Evolutionary conservation across 2,329 filamentous ascomycete species (phyloP), one percentile per base, ranked within the genome.

Genomic region (Fusarium pininemorale): DNA sequence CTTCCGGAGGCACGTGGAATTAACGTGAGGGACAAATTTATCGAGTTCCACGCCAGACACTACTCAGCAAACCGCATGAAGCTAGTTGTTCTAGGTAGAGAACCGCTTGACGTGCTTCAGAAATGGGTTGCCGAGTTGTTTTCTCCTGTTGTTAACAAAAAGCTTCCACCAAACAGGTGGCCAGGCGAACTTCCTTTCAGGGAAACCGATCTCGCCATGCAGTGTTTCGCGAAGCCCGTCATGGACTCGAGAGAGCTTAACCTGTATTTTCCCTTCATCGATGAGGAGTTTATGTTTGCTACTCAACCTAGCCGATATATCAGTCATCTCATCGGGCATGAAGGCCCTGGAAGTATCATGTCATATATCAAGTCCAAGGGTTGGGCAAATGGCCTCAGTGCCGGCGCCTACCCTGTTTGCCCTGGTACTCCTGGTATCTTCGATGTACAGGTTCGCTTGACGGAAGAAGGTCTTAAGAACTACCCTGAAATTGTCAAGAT

Each of bases 11-110:
- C 91, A 50, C 86, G 91, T 55, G 94, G 94, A 8, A 89, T 98
- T 76, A 94, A 96, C 81, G 93, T 98, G 32, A 90, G 95, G 55
- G 92, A 94, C 75, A 95, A 95, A 82, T 98, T 98, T 80, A 97
- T 98, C 75, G 92, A 95, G 73, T 98, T 98, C 79, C 94, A 98
- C 81, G 90, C 91, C 72, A 93, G 91, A 79, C 92, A 97, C 80
- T 98, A 98, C 83, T 98, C 95, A 3, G 94, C 95, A 66, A 98
- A 98, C 80, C 30, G 91, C 44, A 98, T 98, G 94, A 98, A 97
- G 86, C 86, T 98, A 56, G 94, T 95, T 42, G 91, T 98, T 9
- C 83, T 98, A 28, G 95, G 95, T 2, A 89, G 92, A 57, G 95
- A 98, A 81, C 87, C 90, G 11, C 86, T 98, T 66, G 94, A 98